These are phyloP conservation scores for Lenzites betulinus DNA, from an alignment of 768 basidiomycete genomes.

Conservation along the genomic window DNA sequence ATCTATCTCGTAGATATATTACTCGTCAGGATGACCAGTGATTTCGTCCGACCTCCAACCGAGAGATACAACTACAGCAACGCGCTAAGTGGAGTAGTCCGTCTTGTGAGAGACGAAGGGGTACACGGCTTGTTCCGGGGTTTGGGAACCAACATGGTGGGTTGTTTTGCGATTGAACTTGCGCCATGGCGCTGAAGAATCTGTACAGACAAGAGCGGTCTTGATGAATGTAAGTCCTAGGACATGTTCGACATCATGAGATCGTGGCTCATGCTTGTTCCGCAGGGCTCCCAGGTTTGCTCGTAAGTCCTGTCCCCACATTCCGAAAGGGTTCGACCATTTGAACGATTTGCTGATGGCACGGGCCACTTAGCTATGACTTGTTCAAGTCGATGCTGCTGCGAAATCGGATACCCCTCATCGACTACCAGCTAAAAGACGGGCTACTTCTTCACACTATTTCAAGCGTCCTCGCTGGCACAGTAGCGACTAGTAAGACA, in stretches of 20 bases:
- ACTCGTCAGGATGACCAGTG: constrained; percentile 87
- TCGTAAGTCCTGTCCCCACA: constrained; percentile 56
- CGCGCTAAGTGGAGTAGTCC: constrained; percentile 70
- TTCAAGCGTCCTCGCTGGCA: constrained; percentile 70
- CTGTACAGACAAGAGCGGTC: constrained; percentile 54
- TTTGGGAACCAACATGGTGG: constrained; percentile 74
- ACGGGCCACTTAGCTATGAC: constrained; percentile 58
- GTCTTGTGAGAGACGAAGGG: constrained; percentile 70
- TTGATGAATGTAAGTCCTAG: constrained; percentile 70
- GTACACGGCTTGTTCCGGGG: constrained; percentile 69
- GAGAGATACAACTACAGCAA: constrained; percentile 79
- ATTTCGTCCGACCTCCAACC: constrained; percentile 71
- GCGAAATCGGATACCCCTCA: constrained; percentile 50
- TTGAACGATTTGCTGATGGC: neutral
- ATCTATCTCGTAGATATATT: constrained; percentile 53
- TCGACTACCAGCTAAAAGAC: constrained; percentile 64
- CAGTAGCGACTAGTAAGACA: constrained; percentile 73
- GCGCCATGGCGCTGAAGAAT: no score
- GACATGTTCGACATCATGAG: neutral
- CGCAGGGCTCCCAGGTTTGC: constrained; percentile 76
- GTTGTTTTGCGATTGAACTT: constrained; percentile 25
- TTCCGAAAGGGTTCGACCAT: neutral
- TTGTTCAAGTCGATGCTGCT: constrained; percentile 68
- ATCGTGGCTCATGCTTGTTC: constrained; percentile 13
- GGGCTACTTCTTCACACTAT: constrained; percentile 65